Evolutionary conservation across 1,139 yeast genomes (phyloP).

Genomic region (Petasospora fabianii): DNA sequence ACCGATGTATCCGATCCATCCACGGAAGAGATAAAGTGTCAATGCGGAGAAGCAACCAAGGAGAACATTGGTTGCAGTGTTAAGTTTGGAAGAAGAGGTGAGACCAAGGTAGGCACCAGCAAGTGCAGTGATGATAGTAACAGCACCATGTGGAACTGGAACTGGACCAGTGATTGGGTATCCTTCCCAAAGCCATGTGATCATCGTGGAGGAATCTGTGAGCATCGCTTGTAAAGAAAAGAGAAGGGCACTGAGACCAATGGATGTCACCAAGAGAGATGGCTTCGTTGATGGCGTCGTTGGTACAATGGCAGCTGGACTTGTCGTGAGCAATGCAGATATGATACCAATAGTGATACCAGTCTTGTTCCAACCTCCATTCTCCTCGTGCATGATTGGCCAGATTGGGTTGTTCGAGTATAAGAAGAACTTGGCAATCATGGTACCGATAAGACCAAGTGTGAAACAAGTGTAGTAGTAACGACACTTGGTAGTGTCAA

Average conservation of each 20-base stretch:
- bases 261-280: conserved; percentile 43
- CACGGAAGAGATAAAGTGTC: conserved; percentile 47
- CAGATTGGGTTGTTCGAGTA: conserved; percentile 92
- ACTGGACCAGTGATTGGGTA: conserved; percentile 84
- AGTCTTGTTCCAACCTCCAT: conserved; percentile 79
- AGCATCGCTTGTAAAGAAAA: conserved; percentile 72
- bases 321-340: conserved; percentile 56
- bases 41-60: conserved; percentile 29
- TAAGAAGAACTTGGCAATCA: conserved; percentile 69
- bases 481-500: conserved; percentile 14
- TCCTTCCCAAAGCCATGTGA: conserved; percentile 94
- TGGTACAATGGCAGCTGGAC: conserved; percentile 31
- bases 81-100: conserved; percentile 23
- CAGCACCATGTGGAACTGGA: conserved; percentile 82
- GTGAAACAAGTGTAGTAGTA: conserved; percentile 57
- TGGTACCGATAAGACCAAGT: conserved; percentile 69
- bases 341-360: conserved; percentile 68
- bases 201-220: conserved; percentile 79
- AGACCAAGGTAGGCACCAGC: conserved; percentile 52
- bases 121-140: conserved; percentile 58
- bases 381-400: conserved; percentile 86
- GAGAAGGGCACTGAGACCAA: conserved; percentile 76
- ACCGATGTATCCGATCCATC: conserved; percentile 85
- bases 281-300: conserved; percentile 13
- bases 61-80: conserved; percentile 5